Percentiles rank a stretch among this genome's conserved stretches.
These are phyloP conservation scores for Monosporascus sp. DNA, from an alignment of 2,329 filamentous ascomycete species.

Conservation along the genomic window DNA sequence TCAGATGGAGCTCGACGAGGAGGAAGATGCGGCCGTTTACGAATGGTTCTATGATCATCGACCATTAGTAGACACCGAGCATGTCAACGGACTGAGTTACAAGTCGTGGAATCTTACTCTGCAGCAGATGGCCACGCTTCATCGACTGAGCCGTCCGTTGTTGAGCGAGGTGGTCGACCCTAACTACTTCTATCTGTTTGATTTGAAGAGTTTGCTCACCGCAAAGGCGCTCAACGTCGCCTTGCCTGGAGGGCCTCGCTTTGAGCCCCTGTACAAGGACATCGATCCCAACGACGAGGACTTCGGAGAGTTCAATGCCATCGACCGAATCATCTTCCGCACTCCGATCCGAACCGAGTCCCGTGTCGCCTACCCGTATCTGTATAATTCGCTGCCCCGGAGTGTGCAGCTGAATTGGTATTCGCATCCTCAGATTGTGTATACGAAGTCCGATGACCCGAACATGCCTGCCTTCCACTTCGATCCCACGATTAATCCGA, in stretches of 20 bases:
- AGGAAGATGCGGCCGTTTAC: conserved; percentile 83
- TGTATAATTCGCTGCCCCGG: conserved; percentile 93
- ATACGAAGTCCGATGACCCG: conserved; percentile 80
- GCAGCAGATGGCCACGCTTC: conserved; percentile 93
- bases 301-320: conserved; percentile 99
- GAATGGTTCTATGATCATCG: conserved; percentile 98
- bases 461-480: conserved; percentile 96
- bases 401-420: conserved; percentile 94
- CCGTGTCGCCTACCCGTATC: conserved; percentile 85
- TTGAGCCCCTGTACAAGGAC: conserved; percentile 97
- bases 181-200: conserved; percentile 98
- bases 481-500: conserved; percentile 95
- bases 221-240: conserved; percentile 97
- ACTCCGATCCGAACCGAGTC: conserved; percentile 93
- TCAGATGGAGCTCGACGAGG: conserved; percentile 95
- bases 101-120: conserved; percentile 90
- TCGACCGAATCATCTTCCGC: conserved; percentile 98
- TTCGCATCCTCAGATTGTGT: conserved; percentile 88
- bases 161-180: conserved; percentile 89
- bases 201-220: conserved; percentile 89
- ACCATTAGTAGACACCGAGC: conserved; percentile 81
- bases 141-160: conserved; percentile 85
- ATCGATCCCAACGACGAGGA: conserved; percentile 98
- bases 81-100: conserved; percentile 96
- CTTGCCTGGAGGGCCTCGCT: conserved; percentile 92